Conservation (phyloP, 129 eudicot genomes). For the Pseudognaphalium luteoalbum region DNA sequence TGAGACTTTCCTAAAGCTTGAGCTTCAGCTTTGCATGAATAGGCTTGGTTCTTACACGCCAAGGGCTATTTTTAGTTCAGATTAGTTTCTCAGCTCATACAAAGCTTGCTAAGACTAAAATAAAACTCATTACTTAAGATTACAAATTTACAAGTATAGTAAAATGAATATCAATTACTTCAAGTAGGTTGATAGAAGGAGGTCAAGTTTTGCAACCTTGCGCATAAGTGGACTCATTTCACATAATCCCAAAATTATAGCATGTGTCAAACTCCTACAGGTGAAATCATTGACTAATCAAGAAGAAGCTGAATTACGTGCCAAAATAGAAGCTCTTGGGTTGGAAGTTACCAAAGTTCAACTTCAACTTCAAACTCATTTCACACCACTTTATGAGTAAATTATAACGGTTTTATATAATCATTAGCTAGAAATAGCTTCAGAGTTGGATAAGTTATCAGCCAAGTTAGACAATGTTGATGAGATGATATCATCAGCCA, state of each 20-base stretch:
- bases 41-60: not conserved
- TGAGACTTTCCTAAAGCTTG: not conserved
- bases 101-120: too few relatives aligned
- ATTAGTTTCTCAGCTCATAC: too few relatives aligned
- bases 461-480: slow-evolving; percentile 83
- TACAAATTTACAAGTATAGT: too few relatives aligned
- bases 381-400: not conserved
- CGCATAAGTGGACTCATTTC: too few relatives aligned
- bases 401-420: not conserved
- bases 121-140: too few relatives aligned
- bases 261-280: slow-evolving; percentile 28
- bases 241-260: not conserved
- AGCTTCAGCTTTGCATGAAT: not conserved
- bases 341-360: slow-evolving; percentile 81
- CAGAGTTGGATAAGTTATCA: slow-evolving; percentile 79
- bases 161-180: too few relatives aligned
- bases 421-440: slow-evolving; percentile 69
- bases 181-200: too few relatives aligned
- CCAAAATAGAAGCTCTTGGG: slow-evolving; percentile 84
- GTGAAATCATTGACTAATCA: slow-evolving; percentile 82
- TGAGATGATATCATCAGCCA: slow-evolving; percentile 85
- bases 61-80: too few relatives aligned
- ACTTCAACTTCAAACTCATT: not conserved
- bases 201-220: too few relatives aligned
- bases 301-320: slow-evolving; percentile 93